Evolutionary conservation across 2,329 filamentous ascomycete genomes (phyloP), one percentile per base, ranked within the genome.

Genomic region (Aspergillus ustus): DNA sequence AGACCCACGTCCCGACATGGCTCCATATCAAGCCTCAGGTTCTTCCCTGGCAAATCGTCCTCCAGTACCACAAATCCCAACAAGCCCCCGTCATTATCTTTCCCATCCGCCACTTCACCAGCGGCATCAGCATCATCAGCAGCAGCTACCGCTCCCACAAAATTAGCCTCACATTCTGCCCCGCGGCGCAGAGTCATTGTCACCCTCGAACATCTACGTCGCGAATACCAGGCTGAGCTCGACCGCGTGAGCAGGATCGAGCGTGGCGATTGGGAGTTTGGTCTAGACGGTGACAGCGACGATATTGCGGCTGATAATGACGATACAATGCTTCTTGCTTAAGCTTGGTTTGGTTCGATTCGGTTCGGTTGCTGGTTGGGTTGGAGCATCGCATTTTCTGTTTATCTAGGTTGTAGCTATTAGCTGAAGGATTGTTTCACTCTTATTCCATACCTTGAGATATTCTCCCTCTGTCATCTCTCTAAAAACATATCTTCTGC

Each of bases 211-310:
- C 93, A 97, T 74, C 82, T 98, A 56, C 86, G 93, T 71, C 92
- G 90, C 76, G 91, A 94, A 74, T 99, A 97, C 75, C 91, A 96
- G 78, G 87, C 86, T 25, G 93, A 98, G 77, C 80, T 99, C 72
- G 95, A 99, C 78, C 85, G 92, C 65, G 90, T 95, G 68, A 91
- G 90, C 56, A 90, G 91, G 57, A 93, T 97, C 74, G 89, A 95
- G 78, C 91, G 91, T 72, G 93, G 96, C 61, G 88, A 96, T 73
- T 97, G 96, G 82, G 90, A 91, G 17, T 91, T 97, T 73, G 83
- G 79, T 46, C 66, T 76, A 6, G 66, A 67, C 51, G 58, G 40
- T 8, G 58, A 52, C 22, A 52, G 57, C 6, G 68, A 69, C 1
- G 70, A 67, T 11, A 40, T 19, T n/a, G 44, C 28, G 55, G 60